Conservation (phyloP, 192 early-diverging fungal genomes). For the Podila minutissima region DNA sequence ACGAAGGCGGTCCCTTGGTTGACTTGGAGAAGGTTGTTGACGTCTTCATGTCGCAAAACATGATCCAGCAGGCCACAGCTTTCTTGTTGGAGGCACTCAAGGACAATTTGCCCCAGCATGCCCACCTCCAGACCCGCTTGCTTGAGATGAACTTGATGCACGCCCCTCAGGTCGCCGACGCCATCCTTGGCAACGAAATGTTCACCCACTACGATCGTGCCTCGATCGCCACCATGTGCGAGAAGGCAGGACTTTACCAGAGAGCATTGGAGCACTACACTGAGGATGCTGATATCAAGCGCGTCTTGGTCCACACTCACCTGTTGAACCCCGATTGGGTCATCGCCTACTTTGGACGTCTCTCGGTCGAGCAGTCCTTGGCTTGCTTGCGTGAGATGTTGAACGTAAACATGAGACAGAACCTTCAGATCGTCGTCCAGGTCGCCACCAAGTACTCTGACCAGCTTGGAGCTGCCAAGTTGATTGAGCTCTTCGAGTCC, state of each 20-base stretch:
- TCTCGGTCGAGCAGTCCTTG: conserved; percentile 97
- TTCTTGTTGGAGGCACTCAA: conserved; percentile 98
- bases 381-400: conserved; percentile 96
- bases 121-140: conserved; percentile 90
- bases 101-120: conserved; percentile 92
- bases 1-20: conserved; percentile 84
- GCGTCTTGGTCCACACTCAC: conserved; percentile 91
- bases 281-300: conserved; percentile 96
- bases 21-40: conserved; percentile 90
- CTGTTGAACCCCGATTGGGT: conserved; percentile 91
- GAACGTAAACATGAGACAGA: conserved; percentile 90
- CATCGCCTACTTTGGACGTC: conserved; percentile 93
- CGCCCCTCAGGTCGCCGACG: conserved; percentile 98
- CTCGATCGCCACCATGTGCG: conserved; percentile 91
- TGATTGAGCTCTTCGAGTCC: conserved; percentile 93
- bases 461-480: conserved; percentile 85
- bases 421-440: conserved; percentile 95
- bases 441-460: conserved; percentile 98
- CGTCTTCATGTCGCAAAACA: conserved; percentile 90
- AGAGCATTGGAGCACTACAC: conserved; percentile 96
- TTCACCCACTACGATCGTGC: conserved; percentile 96
- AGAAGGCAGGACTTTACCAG: conserved; percentile 98
- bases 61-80: conserved; percentile 97
- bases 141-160: conserved; percentile 98
- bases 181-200: conserved; percentile 96